These are phyloP conservation scores for Suhomyces guaymorum DNA, from an alignment of 1,139 yeast species.

Conservation along the genomic window DNA sequence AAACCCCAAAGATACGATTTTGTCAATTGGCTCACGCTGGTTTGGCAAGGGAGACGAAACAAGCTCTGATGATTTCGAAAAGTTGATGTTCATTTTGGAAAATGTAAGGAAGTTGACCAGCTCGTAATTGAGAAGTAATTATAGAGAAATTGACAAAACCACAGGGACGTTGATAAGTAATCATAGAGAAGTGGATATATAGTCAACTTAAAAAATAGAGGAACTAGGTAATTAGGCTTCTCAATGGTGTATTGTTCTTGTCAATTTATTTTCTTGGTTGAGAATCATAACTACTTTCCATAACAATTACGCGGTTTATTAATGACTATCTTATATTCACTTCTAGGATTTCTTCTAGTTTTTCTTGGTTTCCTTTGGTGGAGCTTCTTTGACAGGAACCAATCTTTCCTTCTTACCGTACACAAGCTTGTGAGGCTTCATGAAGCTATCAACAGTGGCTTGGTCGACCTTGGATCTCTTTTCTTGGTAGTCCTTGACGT, in stretches of 20 bases:
- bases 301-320: too few relatives aligned
- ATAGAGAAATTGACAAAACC: too few relatives aligned
- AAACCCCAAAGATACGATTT: constrained; percentile 35
- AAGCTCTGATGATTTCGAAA: constrained; percentile 39
- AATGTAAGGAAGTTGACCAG: constrained; percentile 28
- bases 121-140: background rate
- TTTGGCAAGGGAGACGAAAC: constrained; percentile 43
- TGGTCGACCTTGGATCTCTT: constrained; percentile 69
- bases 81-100: constrained; percentile 41
- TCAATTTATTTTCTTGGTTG: too few relatives aligned
- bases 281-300: background rate
- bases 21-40: constrained; percentile 47
- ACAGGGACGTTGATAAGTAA: too few relatives aligned
- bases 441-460: constrained; percentile 65
- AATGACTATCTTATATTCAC: too few relatives aligned
- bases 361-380: constrained; percentile 7
- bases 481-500: constrained; percentile 79
- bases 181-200: background rate
- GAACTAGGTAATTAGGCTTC: too few relatives aligned
- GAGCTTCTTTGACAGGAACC: constrained; percentile 57
- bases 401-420: constrained; percentile 72
- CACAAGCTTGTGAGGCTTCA: constrained; percentile 81
- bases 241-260: too few relatives aligned
- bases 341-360: constrained; percentile 1
- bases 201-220: too few relatives aligned